phyloP scores from a whole-genome alignment of 164 flowering plant species.

The Annona squamosa region DNA sequence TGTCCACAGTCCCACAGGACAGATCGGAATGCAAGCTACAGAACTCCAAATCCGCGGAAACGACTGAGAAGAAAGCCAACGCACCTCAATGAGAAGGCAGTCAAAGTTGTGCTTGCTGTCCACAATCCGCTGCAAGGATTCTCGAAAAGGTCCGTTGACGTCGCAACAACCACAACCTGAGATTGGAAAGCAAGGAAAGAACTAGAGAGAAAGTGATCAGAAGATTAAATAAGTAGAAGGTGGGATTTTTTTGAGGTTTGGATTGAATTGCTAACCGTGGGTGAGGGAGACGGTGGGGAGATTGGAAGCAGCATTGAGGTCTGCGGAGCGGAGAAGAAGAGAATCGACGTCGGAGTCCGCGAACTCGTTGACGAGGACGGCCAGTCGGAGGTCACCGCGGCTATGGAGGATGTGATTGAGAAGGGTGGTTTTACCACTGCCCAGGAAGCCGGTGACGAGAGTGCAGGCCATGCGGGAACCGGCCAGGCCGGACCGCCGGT shows the following conservation, averaged over 20 bases:
- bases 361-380: conserved; percentile 15
- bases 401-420: conserved; percentile 10
- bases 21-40: too few species aligned
- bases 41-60: too few species aligned
- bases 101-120: conserved; percentile 16
- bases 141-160: conserved; percentile 12
- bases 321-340: conserved; percentile 11
- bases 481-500: conserved; percentile 7
- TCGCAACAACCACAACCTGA: conserved; percentile 15
- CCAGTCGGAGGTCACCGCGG: conserved; percentile 13
- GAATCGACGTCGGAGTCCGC: conserved; percentile 16
- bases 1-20: neutral
- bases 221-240: neutral
- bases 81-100: conserved; percentile 12
- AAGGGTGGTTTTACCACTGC: conserved; percentile 15
- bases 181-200: neutral
- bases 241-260: neutral
- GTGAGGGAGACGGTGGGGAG: conserved; percentile 15
- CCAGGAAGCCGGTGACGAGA: conserved; percentile 12
- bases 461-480: conserved; percentile 14
- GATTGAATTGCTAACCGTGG: conserved; percentile 3
- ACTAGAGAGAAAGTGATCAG: neutral
- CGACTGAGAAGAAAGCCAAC: neutral
- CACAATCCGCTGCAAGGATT: conserved; percentile 11
- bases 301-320: conserved; percentile 11